Evolutionary conservation across 257 asterid species (phyloP).

Genomic region (Penstemon barbatus): DNA sequence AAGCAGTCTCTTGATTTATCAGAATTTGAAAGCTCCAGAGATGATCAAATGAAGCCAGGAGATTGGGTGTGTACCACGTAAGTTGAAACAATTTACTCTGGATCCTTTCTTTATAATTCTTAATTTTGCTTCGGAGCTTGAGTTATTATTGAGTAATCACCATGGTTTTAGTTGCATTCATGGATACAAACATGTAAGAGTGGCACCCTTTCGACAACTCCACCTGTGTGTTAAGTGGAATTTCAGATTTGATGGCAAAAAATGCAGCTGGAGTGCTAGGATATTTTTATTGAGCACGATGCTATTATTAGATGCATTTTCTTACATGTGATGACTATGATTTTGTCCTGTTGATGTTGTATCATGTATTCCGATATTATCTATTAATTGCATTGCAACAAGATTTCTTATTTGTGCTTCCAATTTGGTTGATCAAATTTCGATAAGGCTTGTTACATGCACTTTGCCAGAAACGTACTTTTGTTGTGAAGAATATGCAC

Average conservation of each 20-base stretch:
- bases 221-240: background rate
- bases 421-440: constrained; percentile 13
- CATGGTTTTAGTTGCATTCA: constrained; percentile 20
- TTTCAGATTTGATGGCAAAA: background rate
- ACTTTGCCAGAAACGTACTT: constrained; percentile 25
- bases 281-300: background rate
- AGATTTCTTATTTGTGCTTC: constrained; percentile 5
- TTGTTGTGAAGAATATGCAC: constrained; percentile 37
- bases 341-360: background rate
- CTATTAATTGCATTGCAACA: constrained; percentile 3
- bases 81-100: constrained; percentile 31
- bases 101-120: constrained; percentile 9
- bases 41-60: constrained; percentile 57
- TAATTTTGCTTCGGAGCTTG: background rate
- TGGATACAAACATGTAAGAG: background rate
- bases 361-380: background rate
- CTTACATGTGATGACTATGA: background rate
- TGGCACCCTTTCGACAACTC: constrained; percentile 1
- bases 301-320: background rate
- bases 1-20: constrained; percentile 33
- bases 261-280: background rate
- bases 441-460: constrained; percentile 26
- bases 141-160: constrained; percentile 9
- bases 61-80: constrained; percentile 78
- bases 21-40: constrained; percentile 29